Evolutionary conservation across 2,329 filamentous ascomycete species (phyloP).

Genomic region (Orbilia javanica): DNA sequence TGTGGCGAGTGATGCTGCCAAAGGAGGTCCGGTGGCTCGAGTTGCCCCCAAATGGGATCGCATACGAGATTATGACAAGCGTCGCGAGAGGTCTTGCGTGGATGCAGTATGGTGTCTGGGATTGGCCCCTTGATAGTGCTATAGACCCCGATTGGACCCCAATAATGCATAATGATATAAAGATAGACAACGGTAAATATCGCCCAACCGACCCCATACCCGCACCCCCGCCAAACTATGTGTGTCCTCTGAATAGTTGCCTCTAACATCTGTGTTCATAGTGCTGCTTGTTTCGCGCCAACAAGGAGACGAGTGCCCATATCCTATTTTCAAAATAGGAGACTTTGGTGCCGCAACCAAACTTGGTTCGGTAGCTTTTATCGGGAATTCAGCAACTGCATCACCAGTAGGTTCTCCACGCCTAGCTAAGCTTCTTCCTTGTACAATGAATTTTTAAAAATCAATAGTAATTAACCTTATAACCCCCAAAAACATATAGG

Average conservation of each 20-base stretch:
- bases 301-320: constrained; percentile 18
- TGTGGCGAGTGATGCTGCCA: background rate
- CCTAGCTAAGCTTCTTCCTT: no score
- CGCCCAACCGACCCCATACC: no score
- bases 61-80: constrained; percentile 33
- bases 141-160: constrained; percentile 10
- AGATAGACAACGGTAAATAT: constrained; percentile 42
- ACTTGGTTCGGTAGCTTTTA: background rate
- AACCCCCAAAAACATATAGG: constrained; percentile 7
- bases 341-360: constrained; percentile 24
- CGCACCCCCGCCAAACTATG: no score
- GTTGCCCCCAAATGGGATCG: constrained; percentile 21
- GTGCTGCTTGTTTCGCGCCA: constrained; percentile 22
- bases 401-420: constrained; percentile 15
- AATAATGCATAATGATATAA: constrained; percentile 47
- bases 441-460: background rate
- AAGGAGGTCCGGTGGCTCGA: background rate
- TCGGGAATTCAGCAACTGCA: background rate
- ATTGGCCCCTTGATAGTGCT: constrained; percentile 32
- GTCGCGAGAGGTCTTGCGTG: constrained; percentile 36
- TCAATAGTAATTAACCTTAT: background rate
- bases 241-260: background rate
- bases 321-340: constrained; percentile 40
- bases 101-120: constrained; percentile 31
- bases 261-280: background rate